phyloP scores from a whole-genome alignment of 2,329 filamentous ascomycete species.

The Botrytis fragariae region DNA sequence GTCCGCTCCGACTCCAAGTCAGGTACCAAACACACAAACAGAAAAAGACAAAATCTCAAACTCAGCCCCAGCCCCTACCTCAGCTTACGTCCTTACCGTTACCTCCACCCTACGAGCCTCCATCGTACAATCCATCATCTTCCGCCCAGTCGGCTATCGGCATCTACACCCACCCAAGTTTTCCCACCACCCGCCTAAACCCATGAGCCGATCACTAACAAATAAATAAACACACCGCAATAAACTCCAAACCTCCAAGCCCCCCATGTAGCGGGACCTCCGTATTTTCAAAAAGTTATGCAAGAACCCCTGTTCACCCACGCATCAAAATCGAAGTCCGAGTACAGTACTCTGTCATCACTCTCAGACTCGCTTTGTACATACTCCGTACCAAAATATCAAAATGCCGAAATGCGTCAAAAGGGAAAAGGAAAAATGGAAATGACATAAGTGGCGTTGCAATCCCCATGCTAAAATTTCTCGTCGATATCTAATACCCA shows the following conservation, averaged over 20 bases:
- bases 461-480: neutral
- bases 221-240: neutral
- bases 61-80: neutral
- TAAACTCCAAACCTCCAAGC: neutral
- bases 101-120: too few relatives aligned
- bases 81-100: neutral
- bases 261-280: neutral
- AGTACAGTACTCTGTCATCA: neutral
- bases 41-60: neutral
- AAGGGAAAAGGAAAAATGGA: neutral
- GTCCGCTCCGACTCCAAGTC: neutral
- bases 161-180: neutral
- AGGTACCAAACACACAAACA: neutral
- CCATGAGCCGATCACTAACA: neutral
- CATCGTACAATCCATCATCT: neutral
- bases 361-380: neutral
- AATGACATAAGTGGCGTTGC: neutral
- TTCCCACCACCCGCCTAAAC: neutral
- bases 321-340: neutral
- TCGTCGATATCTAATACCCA: neutral
- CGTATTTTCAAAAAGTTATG: neutral
- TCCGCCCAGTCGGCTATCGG: neutral
- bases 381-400: neutral
- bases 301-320: neutral
- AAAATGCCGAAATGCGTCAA: neutral